Base-by-base conservation (phyloP, 176 grass and related monocot species). In the Alopecurus myosuroides region DNA sequence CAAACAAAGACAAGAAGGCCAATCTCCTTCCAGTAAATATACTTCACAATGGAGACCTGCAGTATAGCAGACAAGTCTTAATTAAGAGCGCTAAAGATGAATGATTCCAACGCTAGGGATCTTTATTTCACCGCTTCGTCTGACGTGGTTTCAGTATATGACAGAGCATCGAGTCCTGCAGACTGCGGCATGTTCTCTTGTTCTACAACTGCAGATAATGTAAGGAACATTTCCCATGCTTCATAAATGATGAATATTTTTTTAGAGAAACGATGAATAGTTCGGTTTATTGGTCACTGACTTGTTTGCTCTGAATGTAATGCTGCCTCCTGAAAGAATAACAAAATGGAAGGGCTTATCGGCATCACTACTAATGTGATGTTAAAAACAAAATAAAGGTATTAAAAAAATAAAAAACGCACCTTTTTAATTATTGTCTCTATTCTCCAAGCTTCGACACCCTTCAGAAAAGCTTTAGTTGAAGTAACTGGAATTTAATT, bases 381-480 rank as follows among this genome's bases (percentile, higher is more conserved):
- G 8, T 67, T 26, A 31, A 45, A 35, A 35, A n/a, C n/a, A n/a
- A 1, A 7, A 15, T 15, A 30, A 11, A 57, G 14, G 28, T 9
- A 40, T 6, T 34, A 4, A 56, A 25, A 26, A 55, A 30, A 55
- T 4, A 53, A 28, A 28, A 62, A 51, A 1, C 71, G 35, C 82
- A 94, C 94, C 83, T 33, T 84, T 64, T 90, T 79, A 11, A 57
- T 70, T 77, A 90, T 75, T 1, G 85, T 87, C 82, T 95, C 91
- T 83, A 76, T 90, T 52, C 93, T 95, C 93, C 95, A 95, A 3
- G 85, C 85, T 6, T 90, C 83, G 46, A 95, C 39, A 46, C 87
- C 93, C 76, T 85, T 98, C 19, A 88, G 82, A 78, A 92, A 98
- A 39, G 91, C n/a, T n/a, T n/a, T n/a, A n/a, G n/a, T n/a, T n/a